Conservation (phyloP, 352 stramenopile genomes). For the Poterioochromonas sp. region DNA sequence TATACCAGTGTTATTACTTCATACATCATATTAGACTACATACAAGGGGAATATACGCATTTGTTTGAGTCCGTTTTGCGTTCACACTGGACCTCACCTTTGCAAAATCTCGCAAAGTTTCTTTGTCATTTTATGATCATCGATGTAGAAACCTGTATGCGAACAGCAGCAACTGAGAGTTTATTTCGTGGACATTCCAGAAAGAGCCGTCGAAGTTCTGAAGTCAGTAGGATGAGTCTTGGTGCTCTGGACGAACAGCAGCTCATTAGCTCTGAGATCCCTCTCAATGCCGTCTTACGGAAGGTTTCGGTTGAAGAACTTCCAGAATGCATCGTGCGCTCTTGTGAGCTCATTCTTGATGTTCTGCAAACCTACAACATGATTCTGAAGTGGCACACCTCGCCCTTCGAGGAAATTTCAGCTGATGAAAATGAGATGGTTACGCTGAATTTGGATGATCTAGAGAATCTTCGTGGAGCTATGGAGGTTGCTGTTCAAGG, state of each 20-base stretch:
- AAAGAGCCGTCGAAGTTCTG: too few species aligned
- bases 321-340: slow-evolving; percentile 47
- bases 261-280: not conserved
- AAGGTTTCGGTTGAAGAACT: not conserved
- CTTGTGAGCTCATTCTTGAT: slow-evolving; percentile 60
- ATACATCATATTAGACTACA: slow-evolving; percentile 16
- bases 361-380: slow-evolving; percentile 76
- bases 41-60: too few species aligned
- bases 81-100: too few species aligned
- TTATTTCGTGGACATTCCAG: not conserved
- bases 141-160: slow-evolving; percentile 12
- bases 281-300: not conserved
- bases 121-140: too few species aligned
- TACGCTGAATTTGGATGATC: slow-evolving; percentile 61
- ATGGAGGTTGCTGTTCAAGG: too few species aligned
- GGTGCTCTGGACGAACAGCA: too few species aligned
- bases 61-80: too few species aligned
- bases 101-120: too few species aligned
- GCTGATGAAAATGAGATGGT: not conserved
- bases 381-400: slow-evolving; percentile 71
- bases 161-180: not conserved
- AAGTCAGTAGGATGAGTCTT: too few species aligned
- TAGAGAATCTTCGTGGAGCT: too few species aligned
- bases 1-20: not conserved
- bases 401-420: slow-evolving; percentile 56